These are phyloP conservation scores for Aotearoamyces nothofagi DNA, from an alignment of 2,329 filamentous ascomycete genomes.

Conservation along the genomic window DNA sequence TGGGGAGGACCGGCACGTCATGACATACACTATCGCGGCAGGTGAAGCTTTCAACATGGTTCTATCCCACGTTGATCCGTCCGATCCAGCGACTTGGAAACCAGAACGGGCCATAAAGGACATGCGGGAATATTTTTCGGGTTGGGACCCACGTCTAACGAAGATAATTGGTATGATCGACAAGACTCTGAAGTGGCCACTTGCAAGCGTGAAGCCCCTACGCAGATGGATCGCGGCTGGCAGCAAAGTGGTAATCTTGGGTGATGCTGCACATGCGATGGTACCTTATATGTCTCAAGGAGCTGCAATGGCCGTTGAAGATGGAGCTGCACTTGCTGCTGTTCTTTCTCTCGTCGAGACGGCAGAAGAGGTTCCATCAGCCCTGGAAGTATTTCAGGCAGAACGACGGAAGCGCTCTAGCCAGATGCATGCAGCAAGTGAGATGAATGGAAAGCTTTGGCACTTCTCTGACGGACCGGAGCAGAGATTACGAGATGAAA, in stretches of 20 bases:
- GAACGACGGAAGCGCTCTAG: constrained; percentile 20
- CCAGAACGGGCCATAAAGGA: constrained; percentile 16
- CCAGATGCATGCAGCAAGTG: constrained; percentile 28
- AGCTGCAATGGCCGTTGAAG: constrained; percentile 28
- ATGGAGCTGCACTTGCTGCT: constrained; percentile 23
- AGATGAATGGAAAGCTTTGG: constrained; percentile 30
- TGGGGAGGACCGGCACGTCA: constrained; percentile 26
- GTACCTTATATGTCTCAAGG: constrained; percentile 27
- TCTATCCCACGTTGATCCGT: constrained; percentile 24
- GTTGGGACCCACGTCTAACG: constrained; percentile 20
- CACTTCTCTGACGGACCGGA: constrained; percentile 36
- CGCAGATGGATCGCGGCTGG: constrained; percentile 4
- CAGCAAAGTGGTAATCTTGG: constrained; percentile 20
- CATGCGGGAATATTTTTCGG: constrained; percentile 20
- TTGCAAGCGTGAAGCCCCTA: constrained; percentile 1
- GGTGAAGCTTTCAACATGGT: constrained; percentile 31
- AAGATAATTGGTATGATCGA: constrained; percentile 22
- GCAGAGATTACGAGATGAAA: constrained; percentile 30
- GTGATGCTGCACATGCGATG: constrained; percentile 27
- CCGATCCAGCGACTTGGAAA: constrained; percentile 19
- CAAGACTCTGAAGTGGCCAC: constrained; percentile 11
- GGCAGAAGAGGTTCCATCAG: constrained; percentile 14
- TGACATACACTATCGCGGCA: constrained; percentile 27
- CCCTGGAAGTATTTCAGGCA: constrained; percentile 23
- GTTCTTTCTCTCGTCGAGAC: constrained; percentile 17